Percentiles rank a stretch among this genome's conserved stretches.
These are phyloP conservation scores for Drosera spatulata DNA, from an alignment of 179 eudicot species.

Conservation along the genomic window DNA sequence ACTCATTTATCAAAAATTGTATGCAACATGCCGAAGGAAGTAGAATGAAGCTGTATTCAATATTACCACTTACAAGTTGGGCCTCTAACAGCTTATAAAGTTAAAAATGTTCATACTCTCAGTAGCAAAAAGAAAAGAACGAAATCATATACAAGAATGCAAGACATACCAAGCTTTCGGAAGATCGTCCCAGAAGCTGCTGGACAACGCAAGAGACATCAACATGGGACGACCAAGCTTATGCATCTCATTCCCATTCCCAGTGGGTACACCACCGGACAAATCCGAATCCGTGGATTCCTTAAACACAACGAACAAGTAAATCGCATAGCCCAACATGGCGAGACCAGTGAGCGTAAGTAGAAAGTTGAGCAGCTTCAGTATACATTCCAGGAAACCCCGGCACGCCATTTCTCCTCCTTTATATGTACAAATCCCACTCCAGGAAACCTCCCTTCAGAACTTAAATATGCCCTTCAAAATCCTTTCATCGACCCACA, in stretches of 20 bases:
- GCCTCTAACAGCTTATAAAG: too few relatives aligned
- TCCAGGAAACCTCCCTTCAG: too few relatives aligned
- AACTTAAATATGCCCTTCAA: too few relatives aligned
- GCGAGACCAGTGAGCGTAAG: conserved; percentile 73
- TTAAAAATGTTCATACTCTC: too few relatives aligned
- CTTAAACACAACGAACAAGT: conserved; percentile 74
- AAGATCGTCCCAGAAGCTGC: conserved; percentile 50
- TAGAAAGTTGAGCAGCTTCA: conserved; percentile 82
- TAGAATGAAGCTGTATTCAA: too few relatives aligned
- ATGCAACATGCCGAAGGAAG: too few relatives aligned
- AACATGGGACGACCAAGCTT: conserved; percentile 84
- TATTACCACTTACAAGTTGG: too few relatives aligned
- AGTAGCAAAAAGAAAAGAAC: too few relatives aligned
- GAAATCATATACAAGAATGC: background rate
- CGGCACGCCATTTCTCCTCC: conserved; percentile 56
- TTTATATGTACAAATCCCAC: background rate
- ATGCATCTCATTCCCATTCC: conserved; percentile 32
- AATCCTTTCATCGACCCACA: too few relatives aligned
- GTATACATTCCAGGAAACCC: conserved; percentile 72
- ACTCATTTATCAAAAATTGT: too few relatives aligned
- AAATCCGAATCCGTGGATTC: conserved; percentile 23
- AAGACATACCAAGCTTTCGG: conserved; percentile 68
- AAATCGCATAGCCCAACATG: conserved; percentile 84
- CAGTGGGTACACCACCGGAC: conserved; percentile 21
- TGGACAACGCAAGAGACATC: conserved; percentile 47